Evolutionary conservation across 2,329 filamentous ascomycete species (phyloP).

Genomic region (Paraconiothyrium sp.): DNA sequence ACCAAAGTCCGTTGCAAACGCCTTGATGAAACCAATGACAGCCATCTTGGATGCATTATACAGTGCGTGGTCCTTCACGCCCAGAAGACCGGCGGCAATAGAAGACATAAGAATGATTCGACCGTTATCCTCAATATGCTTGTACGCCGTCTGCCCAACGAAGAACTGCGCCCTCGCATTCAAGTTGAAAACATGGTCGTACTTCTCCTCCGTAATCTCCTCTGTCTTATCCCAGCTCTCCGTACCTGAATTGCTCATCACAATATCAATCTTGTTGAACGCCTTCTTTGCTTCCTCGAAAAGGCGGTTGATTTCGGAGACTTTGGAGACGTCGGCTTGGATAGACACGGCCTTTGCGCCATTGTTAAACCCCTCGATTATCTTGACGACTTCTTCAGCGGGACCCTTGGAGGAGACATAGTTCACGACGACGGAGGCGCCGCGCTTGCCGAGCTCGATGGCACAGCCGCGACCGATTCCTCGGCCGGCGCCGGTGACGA

Average conservation of each 20-base stretch:
- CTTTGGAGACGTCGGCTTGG: conserved; percentile 66
- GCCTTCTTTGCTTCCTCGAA: conserved; percentile 56
- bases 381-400: conserved; percentile 59
- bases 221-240: conserved; percentile 74
- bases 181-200: conserved; percentile 74
- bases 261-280: conserved; percentile 57
- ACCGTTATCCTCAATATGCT: conserved; percentile 74
- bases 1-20: conserved; percentile 76
- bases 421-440: conserved; percentile 73
- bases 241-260: conserved; percentile 66
- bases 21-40: conserved; percentile 76
- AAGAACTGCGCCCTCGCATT: conserved; percentile 80
- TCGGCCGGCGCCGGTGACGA: conserved; percentile 71
- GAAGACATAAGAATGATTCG: conserved; percentile 79
- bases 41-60: conserved; percentile 79
- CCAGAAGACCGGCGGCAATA: conserved; percentile 73
- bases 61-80: conserved; percentile 75
- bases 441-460: conserved; percentile 72
- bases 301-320: conserved; percentile 67
- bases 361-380: conserved; percentile 57
- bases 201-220: conserved; percentile 75
- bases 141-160: conserved; percentile 78
- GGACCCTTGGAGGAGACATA: conserved; percentile 64
- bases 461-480: conserved; percentile 74
- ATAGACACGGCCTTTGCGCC: conserved; percentile 65